These are phyloP conservation scores for Lizonia empirigonia DNA, from an alignment of 2,329 filamentous ascomycete genomes.

Conservation along the genomic window DNA sequence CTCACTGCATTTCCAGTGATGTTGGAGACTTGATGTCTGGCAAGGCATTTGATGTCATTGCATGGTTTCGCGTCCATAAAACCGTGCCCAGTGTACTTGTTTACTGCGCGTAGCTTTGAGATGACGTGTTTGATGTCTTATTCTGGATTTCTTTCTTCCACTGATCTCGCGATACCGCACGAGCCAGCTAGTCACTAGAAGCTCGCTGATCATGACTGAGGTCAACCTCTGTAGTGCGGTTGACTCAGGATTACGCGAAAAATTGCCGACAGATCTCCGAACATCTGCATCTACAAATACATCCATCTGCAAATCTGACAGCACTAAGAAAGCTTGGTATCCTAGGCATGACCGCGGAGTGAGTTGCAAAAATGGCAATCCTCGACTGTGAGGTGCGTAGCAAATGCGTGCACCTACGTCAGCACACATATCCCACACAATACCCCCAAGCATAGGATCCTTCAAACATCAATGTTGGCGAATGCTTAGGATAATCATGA, in stretches of 20 bases:
- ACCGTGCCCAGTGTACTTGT: no score
- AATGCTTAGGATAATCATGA: constrained; percentile 8
- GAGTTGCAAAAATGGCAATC: background rate
- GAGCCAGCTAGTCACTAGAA: no score
- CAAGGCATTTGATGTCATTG: no score
- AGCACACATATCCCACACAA: constrained; percentile 1
- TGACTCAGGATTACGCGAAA: constrained; percentile 10
- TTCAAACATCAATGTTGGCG: background rate
- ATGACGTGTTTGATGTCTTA: no score
- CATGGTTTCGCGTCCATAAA: no score
- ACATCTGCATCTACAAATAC: background rate
- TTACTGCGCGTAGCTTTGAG: no score
- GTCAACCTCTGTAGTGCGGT: no score
- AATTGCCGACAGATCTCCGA: constrained; percentile 5
- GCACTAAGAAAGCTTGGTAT: constrained; percentile 4
- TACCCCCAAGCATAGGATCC: constrained; percentile 3
- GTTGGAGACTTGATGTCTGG: no score
- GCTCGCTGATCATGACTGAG: no score
- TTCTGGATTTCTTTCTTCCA: no score
- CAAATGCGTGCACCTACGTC: constrained; percentile 12
- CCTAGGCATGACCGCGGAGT: constrained; percentile 6
- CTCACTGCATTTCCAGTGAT: no score
- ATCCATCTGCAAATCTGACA: background rate
- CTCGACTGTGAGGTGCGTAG: constrained; percentile 1
- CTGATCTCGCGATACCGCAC: no score